Base-by-base conservation (phyloP, 1,139 yeast genomes). In the Nakaseomyces kungkrabaensis region DNA sequence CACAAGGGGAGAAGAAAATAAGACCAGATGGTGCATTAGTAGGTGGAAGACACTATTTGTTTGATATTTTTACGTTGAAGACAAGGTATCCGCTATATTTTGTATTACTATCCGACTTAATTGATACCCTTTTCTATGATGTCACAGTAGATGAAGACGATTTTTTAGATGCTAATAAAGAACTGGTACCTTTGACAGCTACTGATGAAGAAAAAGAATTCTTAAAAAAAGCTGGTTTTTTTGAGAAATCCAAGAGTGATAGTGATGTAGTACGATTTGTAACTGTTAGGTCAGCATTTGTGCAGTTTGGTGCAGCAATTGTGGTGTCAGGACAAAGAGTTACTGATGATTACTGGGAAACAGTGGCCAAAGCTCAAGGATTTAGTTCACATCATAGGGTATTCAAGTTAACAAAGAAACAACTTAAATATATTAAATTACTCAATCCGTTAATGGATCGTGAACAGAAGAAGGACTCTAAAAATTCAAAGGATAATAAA, bases 261-360 rank as follows among this genome's bases (percentile, higher is more conserved):
- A 13, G 5, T n/a, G 38, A 42, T n/a, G n/a, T 32, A 6, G 38
- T 34, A 4, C 47, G 33, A 25, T 58, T 51, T 38, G 54, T 61
- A 3, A 57, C 66, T 11, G 66, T 66, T 2, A 63, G 56, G 51
- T 78, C 86, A 3, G 78, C 84, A 43, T 86, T 72, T 63, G 70
- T 88, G 52, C 80, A 78, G 57, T 85, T 84, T 67, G 95, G 95
- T 8, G 85, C 92, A 1, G 72, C 80, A 45, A 71, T 83, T 45
- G 69, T 86, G 41, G 71, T 72, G 11, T 73, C 74, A 47, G 95
- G 95, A 26, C 72, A 74, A 49, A 77, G 88, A 54, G 80, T 85
- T 9, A 67, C 70, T 22, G 95, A 85, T 65, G 95, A 85, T 65
- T 85, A 85, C 62, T 85, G 92, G 88, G 95, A 85, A 62, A 77